A percentile compares a stretch with the other conserved stretches of the same genome.
Evolutionary conservation across 2,329 filamentous ascomycete species (phyloP).

Genomic region (Diaporthe capsici): DNA sequence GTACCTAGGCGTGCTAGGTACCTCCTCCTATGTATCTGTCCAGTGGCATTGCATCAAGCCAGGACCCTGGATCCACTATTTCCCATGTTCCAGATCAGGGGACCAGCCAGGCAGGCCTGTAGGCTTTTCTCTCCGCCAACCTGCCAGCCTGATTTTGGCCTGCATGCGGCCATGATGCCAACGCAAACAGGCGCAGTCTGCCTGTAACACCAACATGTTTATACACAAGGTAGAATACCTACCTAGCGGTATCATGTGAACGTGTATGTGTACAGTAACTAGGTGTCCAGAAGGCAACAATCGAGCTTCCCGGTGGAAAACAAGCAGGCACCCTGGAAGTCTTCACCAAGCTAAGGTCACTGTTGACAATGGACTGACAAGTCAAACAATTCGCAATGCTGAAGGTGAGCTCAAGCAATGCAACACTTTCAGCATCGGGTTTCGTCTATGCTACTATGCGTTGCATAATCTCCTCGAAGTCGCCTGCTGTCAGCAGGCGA

Average conservation of each 20-base stretch:
- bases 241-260: background rate
- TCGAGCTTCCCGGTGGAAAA: background rate
- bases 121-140: background rate
- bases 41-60: slow-evolving; percentile 1
- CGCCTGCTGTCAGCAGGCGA: background rate
- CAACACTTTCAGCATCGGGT: background rate
- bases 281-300: background rate
- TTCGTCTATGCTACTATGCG: background rate
- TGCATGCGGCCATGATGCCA: slow-evolving; percentile 12
- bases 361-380: background rate
- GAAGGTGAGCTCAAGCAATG: too few species aligned
- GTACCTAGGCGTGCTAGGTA: background rate
- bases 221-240: background rate
- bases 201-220: background rate
- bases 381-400: background rate
- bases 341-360: background rate
- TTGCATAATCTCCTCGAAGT: background rate
- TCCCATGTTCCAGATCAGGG: slow-evolving; percentile 9
- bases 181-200: slow-evolving; percentile 6
- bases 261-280: background rate
- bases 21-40: background rate
- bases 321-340: background rate
- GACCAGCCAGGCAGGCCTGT: slow-evolving; percentile 4
- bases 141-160: background rate
- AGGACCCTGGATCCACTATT: slow-evolving; percentile 28